Evolutionary conservation across 768 basidiomycete genomes (phyloP), one percentile per base, ranked within the genome.

Genomic region (Suillus plorans): DNA sequence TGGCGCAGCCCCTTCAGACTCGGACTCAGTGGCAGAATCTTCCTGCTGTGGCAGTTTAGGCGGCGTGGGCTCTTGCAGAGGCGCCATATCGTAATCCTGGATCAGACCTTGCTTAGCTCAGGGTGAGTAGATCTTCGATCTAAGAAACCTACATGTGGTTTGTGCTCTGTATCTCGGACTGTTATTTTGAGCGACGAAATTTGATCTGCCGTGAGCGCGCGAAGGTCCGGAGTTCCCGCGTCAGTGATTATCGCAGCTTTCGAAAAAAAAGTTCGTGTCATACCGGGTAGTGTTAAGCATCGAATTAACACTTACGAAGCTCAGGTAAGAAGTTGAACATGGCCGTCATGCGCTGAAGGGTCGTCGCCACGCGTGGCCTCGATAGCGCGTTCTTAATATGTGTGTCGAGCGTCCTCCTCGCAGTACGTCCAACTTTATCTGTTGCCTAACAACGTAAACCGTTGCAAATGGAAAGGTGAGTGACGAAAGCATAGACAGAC

Each of bases 381-480:
- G 88, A 85, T 67, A 93, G 74, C 5, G 85, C 85, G 77, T 90
- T 87, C 75, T 84, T 89, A 67, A 92, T 79, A 75, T 92, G 89
- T 42, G 85, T 91, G 73, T 89, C 90, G 16, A 85, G 70, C 28
- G 85, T 84, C 68, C 90, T 83, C 61, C 91, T 84, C 42, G 88
- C 89, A 2, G 86, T 87, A 57, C 88, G 84, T 47, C 87, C 91
- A 55, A 88, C 72, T 71, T 86, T 89, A 74, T 93, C 91, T 10
- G 89, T 79, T 34, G 85, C 81, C 91, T 92, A 72, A 60, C 5
- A 53, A 41, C 57, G 62, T 44, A 68, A 34, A 39, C 55, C 45
- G 41, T 2, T 20, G n/a, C 50, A 50, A 28, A 60, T 69, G 52
- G 71, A 60, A 58, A 41, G 39, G 20, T 3, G 5, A 55, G 53